phyloP scores from a whole-genome alignment of 768 basidiomycete genomes.

The Lepiota brunneoincarnata region DNA sequence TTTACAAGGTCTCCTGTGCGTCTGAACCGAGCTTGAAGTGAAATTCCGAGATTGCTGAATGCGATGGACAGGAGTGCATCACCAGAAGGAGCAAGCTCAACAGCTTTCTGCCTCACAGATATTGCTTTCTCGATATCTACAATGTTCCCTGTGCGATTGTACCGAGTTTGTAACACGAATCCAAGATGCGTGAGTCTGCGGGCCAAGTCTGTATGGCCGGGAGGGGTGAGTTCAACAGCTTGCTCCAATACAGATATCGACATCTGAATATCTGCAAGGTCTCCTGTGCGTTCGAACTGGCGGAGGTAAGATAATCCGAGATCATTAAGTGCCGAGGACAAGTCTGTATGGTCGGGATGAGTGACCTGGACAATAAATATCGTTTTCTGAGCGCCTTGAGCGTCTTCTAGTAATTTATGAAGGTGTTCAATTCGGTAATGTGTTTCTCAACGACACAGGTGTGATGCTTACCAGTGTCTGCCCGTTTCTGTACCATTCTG shows the following conservation, averaged over 20 bases:
- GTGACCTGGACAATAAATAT: no score
- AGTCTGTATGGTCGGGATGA: no score
- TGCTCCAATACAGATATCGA: background rate
- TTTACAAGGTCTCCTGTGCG: constrained; percentile 19
- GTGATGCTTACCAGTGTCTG: no score
- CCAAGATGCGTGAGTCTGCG: constrained; percentile 13
- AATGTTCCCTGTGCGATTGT: constrained; percentile 18
- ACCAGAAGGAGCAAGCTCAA: constrained; percentile 9
- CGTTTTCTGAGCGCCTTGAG: no score
- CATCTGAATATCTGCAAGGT: background rate
- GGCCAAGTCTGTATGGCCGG: constrained; percentile 9
- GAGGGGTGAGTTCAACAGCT: background rate
- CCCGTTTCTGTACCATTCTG: no score
- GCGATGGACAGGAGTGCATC: background rate
- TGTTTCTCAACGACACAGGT: no score
- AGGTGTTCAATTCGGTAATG: no score
- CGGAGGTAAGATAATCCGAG: background rate
- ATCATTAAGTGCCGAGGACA: no score
- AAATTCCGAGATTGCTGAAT: constrained; percentile 14
- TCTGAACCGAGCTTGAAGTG: constrained; percentile 18
- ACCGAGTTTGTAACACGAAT: constrained; percentile 14
- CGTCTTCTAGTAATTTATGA: no score
- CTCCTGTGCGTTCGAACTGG: background rate
- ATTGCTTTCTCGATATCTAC: constrained; percentile 22
- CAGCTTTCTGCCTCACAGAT: constrained; percentile 8